Evolutionary conservation across 257 asterid species (phyloP).

Genomic region (Thymus quinquecostatus): DNA sequence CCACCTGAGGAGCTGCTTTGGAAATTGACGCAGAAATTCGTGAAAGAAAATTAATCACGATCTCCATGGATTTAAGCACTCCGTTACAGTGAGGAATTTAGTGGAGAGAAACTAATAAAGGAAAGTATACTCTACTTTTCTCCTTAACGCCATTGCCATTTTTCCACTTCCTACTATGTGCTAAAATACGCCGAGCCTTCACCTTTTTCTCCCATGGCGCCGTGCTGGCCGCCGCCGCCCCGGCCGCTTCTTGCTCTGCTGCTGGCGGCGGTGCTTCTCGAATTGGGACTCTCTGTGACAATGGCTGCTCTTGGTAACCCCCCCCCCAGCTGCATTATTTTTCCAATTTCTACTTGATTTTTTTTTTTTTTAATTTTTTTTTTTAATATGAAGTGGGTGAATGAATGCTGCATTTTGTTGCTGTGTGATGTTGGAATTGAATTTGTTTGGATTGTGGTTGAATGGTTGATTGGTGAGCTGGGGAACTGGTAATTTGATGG

Average conservation of each 20-base stretch:
- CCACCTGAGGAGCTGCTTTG: slow-evolving; percentile 17
- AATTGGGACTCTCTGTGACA: slow-evolving; percentile 42
- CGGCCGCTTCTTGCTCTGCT: slow-evolving; percentile 43
- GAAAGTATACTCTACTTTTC: slow-evolving; percentile 2
- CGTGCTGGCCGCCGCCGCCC: slow-evolving; percentile 31
- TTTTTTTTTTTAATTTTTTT: not conserved
- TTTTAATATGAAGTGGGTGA: not conserved
- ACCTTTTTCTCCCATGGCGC: slow-evolving; percentile 51
- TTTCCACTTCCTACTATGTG: slow-evolving; percentile 19
- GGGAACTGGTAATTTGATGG: slow-evolving; percentile 16
- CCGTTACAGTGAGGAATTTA: slow-evolving; percentile 4
- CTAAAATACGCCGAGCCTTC: slow-evolving; percentile 40
- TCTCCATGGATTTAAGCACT: not conserved
- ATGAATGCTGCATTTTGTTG: slow-evolving; percentile 17
- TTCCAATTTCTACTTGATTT: not conserved
- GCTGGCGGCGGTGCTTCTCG: slow-evolving; percentile 36
- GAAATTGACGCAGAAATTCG: slow-evolving; percentile 20
- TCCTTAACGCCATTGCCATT: slow-evolving; percentile 6
- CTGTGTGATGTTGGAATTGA: slow-evolving; percentile 24
- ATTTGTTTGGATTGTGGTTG: slow-evolving; percentile 23
- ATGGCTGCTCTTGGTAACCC: slow-evolving; percentile 57
- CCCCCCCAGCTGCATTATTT: not conserved
- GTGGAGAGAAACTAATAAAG: not conserved
- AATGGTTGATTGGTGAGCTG: slow-evolving; percentile 14
- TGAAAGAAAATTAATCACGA: slow-evolving; percentile 1